Evolutionary conservation across 805 yeast species (phyloP).

Genomic region (Candida sonorensis): DNA sequence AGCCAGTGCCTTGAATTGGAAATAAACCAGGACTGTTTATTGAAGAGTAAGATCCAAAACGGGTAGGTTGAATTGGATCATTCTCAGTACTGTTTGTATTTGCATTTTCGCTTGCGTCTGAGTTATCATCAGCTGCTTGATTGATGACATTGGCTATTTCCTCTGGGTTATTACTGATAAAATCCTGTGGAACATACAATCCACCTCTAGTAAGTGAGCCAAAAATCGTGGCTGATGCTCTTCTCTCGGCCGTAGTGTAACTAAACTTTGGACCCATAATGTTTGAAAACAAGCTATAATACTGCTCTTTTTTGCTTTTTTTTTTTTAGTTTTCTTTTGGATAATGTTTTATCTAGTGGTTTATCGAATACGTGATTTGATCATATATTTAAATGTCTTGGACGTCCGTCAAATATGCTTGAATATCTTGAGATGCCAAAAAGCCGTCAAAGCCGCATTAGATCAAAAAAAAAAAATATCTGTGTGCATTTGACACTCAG

Average conservation of each 20-base stretch:
- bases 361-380: no score
- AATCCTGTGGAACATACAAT: slow-evolving; percentile 45
- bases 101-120: slow-evolving; percentile 2
- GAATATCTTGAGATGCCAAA: no score
- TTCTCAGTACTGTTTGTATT: slow-evolving; percentile 1
- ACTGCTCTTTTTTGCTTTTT: no score
- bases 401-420: no score
- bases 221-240: slow-evolving; percentile 42
- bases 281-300: no score
- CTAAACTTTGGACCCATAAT: slow-evolving; percentile 30
- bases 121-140: slow-evolving; percentile 16
- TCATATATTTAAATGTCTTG: no score
- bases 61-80: background rate
- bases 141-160: slow-evolving; percentile 19
- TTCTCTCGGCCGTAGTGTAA: slow-evolving; percentile 39
- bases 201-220: slow-evolving; percentile 50
- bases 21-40: background rate
- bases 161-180: slow-evolving; percentile 22
- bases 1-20: slow-evolving; percentile 2
- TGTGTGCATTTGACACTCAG: no score
- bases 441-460: no score
- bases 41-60: background rate
- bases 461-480: no score
- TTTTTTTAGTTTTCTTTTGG: no score
- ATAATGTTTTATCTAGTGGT: no score